Conservation (phyloP, 805 yeast genomes). For the Wickerhamomyces queroliae region DNA sequence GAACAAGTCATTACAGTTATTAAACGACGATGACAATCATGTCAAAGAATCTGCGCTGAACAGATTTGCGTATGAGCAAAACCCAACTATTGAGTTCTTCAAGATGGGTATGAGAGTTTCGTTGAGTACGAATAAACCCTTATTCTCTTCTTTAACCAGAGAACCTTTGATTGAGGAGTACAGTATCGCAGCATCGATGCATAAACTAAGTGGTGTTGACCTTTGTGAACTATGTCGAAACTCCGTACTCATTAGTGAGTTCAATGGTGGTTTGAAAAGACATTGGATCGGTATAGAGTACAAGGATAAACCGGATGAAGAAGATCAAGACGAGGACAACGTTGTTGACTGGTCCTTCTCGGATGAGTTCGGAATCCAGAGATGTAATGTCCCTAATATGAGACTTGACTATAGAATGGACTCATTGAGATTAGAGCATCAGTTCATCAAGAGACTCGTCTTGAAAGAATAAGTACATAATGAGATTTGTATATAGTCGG, state of each 20-base stretch:
- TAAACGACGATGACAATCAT: slow-evolving; percentile 19
- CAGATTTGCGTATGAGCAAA: slow-evolving; percentile 9
- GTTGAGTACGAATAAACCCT: slow-evolving; percentile 20
- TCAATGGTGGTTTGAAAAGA: slow-evolving; percentile 16
- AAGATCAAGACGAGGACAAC: not conserved
- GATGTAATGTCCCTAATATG: slow-evolving; percentile 23
- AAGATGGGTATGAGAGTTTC: slow-evolving; percentile 19
- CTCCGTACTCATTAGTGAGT: slow-evolving; percentile 22
- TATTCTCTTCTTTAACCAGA: slow-evolving; percentile 20
- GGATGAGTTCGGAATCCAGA: slow-evolving; percentile 22
- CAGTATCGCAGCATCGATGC: slow-evolving; percentile 20
- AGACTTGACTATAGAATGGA: slow-evolving; percentile 20
- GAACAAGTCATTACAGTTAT: slow-evolving; percentile 20
- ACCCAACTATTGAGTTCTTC: slow-evolving; percentile 21
- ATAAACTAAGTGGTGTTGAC: slow-evolving; percentile 20
- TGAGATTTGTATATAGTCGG: not conserved
- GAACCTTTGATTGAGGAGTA: slow-evolving; percentile 26
- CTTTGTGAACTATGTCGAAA: slow-evolving; percentile 22
- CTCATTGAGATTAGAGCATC: slow-evolving; percentile 14
- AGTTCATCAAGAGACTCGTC: slow-evolving; percentile 8
- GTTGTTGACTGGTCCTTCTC: slow-evolving; percentile 8
- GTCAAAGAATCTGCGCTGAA: not conserved
- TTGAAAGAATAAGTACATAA: not conserved
- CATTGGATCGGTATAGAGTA: slow-evolving; percentile 25
- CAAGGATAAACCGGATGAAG: not conserved